Conservation (phyloP, 1,284 basidiomycete species). For the Psilocybe mexicana region DNA sequence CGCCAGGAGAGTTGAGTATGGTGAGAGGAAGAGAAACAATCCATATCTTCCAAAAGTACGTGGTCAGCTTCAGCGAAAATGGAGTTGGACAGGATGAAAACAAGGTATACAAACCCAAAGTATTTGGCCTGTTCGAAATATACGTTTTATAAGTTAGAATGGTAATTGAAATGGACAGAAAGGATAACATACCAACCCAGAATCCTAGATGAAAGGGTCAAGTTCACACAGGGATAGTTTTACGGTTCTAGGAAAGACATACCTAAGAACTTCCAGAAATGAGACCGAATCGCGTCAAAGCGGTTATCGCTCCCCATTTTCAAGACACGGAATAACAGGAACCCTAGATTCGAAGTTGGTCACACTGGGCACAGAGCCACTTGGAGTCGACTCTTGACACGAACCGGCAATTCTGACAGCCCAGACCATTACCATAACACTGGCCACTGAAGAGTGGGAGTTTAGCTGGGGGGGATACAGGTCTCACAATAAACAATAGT, state of each 20-base stretch:
- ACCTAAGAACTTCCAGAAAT: constrained; percentile 71
- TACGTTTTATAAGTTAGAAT: neutral
- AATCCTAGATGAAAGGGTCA: constrained; percentile 36
- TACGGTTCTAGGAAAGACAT: neutral
- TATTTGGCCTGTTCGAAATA: constrained; percentile 44
- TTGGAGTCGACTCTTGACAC: neutral
- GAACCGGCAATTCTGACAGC: constrained; percentile 52
- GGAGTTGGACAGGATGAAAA: neutral
- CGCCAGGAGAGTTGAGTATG: constrained; percentile 68
- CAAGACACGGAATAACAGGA: constrained; percentile 66
- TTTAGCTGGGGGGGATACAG: neutral
- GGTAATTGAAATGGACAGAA: neutral
- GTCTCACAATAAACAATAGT: neutral
- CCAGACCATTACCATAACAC: constrained; percentile 66
- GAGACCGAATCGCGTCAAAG: constrained; percentile 66
- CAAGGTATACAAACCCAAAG: constrained; percentile 44
- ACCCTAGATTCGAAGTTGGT: constrained; percentile 38
- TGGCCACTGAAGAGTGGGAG: constrained; percentile 37
- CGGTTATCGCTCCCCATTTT: constrained; percentile 66
- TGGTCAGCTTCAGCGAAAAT: neutral
- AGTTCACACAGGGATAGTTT: neutral
- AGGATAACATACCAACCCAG: constrained; percentile 44
- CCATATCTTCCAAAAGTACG: constrained; percentile 50
- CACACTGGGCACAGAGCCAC: no score
- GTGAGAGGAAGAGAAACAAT: constrained; percentile 64